Conservation (phyloP, 2,329 filamentous ascomycete genomes). For the Hypoxylon sp. region DNA sequence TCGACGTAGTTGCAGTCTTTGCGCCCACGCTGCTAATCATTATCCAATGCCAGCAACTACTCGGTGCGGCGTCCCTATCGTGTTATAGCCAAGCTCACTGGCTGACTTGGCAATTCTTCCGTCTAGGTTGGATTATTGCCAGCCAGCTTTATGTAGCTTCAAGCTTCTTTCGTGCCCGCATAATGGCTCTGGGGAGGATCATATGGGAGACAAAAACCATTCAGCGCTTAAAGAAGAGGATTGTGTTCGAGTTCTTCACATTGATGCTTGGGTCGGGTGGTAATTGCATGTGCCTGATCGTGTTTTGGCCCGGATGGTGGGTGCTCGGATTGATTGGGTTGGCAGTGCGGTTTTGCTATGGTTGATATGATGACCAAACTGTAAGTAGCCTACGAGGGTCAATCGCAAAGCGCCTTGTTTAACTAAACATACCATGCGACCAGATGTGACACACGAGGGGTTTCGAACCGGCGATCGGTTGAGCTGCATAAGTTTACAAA, state of each 20-base stretch:
- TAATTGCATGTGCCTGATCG: conserved; percentile 64
- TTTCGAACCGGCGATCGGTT: neutral
- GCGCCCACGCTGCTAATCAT: conserved; percentile 56
- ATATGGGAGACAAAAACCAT: conserved; percentile 57
- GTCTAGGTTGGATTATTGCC: conserved; percentile 53
- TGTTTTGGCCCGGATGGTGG: conserved; percentile 73
- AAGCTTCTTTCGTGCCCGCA: conserved; percentile 29
- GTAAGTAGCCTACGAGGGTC: conserved; percentile 11
- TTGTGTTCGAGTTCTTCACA: conserved; percentile 67
- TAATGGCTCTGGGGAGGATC: conserved; percentile 37
- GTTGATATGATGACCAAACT: conserved; percentile 38
- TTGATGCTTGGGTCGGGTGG: conserved; percentile 66
- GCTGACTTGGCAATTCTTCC: conserved; percentile 51
- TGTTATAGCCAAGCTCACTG: conserved; percentile 54
- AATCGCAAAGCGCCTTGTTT: neutral
- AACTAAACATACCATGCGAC: conserved; percentile 3
- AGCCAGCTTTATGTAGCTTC: conserved; percentile 53
- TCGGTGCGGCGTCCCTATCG: conserved; percentile 54
- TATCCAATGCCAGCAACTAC: conserved; percentile 56
- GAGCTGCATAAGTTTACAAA: neutral
- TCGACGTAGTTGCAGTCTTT: conserved; percentile 54
- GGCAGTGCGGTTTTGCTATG: conserved; percentile 56
- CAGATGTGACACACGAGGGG: neutral
- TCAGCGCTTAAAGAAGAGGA: conserved; percentile 60
- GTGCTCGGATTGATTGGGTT: conserved; percentile 60